Percentiles rank a stretch among this genome's conserved stretches.
Evolutionary conservation across 2,329 filamentous ascomycete genomes (phyloP).

Genomic region (Cladosporium sp.): DNA sequence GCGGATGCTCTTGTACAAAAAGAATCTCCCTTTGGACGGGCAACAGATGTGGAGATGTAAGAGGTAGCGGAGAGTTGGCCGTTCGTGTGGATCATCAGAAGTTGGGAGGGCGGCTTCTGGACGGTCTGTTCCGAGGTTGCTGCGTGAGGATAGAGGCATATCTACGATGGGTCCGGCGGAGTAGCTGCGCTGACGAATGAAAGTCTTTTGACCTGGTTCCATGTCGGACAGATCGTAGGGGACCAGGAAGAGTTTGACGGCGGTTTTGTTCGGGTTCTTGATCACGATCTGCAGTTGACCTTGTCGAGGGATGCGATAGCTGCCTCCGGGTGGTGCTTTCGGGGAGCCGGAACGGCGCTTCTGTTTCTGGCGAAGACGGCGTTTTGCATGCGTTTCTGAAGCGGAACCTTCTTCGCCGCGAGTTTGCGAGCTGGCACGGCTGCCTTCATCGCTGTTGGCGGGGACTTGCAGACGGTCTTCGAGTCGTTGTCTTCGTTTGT

Average conservation of each 20-base stretch:
- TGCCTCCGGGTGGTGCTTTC: conserved; percentile 74
- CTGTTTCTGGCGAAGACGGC: conserved; percentile 43
- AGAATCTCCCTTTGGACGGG: conserved; percentile 75
- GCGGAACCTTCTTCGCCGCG: conserved; percentile 20
- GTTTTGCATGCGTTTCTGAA: conserved; percentile 22
- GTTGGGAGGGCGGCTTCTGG: conserved; percentile 50
- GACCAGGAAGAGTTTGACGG: conserved; percentile 90
- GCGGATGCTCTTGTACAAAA: conserved; percentile 84
- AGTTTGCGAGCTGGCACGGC: conserved; percentile 24
- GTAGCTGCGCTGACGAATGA: conserved; percentile 90
- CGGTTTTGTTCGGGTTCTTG: conserved; percentile 97
- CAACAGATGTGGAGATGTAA: conserved; percentile 92
- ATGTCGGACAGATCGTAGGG: conserved; percentile 91
- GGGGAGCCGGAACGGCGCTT: conserved; percentile 54
- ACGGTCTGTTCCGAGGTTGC: conserved; percentile 48
- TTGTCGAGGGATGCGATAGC: conserved; percentile 88
- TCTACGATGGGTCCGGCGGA: conserved; percentile 82
- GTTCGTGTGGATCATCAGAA: conserved; percentile 51
- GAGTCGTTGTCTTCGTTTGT: conserved; percentile 30
- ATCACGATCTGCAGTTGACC: conserved; percentile 95
- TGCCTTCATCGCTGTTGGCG: conserved; percentile 23
- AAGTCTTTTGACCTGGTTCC: conserved; percentile 91
- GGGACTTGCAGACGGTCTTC: conserved; percentile 22
- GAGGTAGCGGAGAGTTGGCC: conserved; percentile 78
- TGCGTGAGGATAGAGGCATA: conserved; percentile 49